Conservation (phyloP, 306 rosid species). For the Quercus glauca region DNA sequence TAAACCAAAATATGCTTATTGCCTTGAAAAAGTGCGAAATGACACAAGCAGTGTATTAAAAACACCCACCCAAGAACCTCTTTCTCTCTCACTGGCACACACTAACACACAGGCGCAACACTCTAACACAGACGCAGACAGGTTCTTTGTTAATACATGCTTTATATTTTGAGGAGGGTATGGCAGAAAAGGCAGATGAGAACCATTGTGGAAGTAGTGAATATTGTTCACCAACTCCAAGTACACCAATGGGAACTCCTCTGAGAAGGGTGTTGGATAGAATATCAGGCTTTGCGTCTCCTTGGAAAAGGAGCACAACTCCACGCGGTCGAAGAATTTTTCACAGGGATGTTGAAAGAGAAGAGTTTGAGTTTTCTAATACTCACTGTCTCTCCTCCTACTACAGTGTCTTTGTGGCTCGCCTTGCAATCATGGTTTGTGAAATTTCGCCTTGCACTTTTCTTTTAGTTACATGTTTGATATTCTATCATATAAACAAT, state of each 20-base stretch:
- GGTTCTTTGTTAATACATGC: conserved; percentile 21
- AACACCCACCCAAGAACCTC: conserved; percentile 31
- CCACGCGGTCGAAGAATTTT: conserved; percentile 59
- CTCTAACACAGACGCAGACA: conserved; percentile 15
- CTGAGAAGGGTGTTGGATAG: conserved; percentile 44
- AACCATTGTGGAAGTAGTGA: conserved; percentile 32
- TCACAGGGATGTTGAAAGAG: conserved; percentile 85
- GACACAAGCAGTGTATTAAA: conserved; percentile 47
- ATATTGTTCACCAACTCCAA: conserved; percentile 31
- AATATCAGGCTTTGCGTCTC: conserved; percentile 40
- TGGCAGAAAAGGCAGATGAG: conserved; percentile 39
- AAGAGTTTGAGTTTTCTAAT: conserved; percentile 70
- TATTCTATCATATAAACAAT: background rate
- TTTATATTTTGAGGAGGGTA: conserved; percentile 20
- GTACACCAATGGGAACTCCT: conserved; percentile 45
- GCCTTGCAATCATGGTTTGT: conserved; percentile 95
- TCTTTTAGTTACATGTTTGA: background rate
- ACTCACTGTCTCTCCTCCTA: conserved; percentile 82
- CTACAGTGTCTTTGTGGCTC: conserved; percentile 94
- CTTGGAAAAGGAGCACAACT: conserved; percentile 40
- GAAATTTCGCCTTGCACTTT: background rate
- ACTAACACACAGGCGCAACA: conserved; percentile 11
- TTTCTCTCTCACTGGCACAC: conserved; percentile 30
- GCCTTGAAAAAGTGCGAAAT: conserved; percentile 52
- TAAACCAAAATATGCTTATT: conserved; percentile 13